Percentiles rank a stretch among this genome's conserved stretches.
Evolutionary conservation across 2,329 filamentous ascomycete species (phyloP).

Genomic region (Paraconiothyrium sp.): DNA sequence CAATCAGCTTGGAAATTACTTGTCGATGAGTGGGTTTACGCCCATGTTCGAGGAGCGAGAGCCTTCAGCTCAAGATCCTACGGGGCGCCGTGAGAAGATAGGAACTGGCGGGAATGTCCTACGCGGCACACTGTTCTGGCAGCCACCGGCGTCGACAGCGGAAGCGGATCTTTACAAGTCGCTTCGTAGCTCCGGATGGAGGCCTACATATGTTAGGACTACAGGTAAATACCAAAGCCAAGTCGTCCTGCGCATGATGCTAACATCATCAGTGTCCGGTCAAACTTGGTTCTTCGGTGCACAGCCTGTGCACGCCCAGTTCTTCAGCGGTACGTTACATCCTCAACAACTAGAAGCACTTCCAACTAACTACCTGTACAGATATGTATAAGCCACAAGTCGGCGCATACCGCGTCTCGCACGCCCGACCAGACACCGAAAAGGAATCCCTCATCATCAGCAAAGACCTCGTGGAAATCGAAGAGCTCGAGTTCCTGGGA

Average conservation of each 20-base stretch:
- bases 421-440: constrained; percentile 2
- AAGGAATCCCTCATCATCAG: constrained; percentile 20
- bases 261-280: constrained; percentile 5
- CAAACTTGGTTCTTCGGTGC: constrained; percentile 14
- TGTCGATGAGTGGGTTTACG: constrained; percentile 12
- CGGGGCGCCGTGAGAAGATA: constrained; percentile 5
- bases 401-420: constrained; percentile 2
- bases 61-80: not conserved
- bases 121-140: constrained; percentile 17
- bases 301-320: constrained; percentile 19
- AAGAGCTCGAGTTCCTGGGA: constrained; percentile 16
- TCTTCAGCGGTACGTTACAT: constrained; percentile 15
- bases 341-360: too few species aligned
- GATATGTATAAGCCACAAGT: constrained; percentile 20
- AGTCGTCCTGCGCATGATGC: not conserved
- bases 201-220: constrained; percentile 17
- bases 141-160: constrained; percentile 15
- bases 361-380: not conserved
- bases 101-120: constrained; percentile 10
- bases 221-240: not conserved
- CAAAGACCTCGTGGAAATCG: constrained; percentile 17
- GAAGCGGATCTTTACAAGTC: constrained; percentile 16
- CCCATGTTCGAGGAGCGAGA: constrained; percentile 12
- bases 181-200: constrained; percentile 12
- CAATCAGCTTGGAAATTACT: constrained; percentile 15